Evolutionary conservation across 2,329 filamentous ascomycete species (phyloP).

Genomic region (Orbilia oligospora): DNA sequence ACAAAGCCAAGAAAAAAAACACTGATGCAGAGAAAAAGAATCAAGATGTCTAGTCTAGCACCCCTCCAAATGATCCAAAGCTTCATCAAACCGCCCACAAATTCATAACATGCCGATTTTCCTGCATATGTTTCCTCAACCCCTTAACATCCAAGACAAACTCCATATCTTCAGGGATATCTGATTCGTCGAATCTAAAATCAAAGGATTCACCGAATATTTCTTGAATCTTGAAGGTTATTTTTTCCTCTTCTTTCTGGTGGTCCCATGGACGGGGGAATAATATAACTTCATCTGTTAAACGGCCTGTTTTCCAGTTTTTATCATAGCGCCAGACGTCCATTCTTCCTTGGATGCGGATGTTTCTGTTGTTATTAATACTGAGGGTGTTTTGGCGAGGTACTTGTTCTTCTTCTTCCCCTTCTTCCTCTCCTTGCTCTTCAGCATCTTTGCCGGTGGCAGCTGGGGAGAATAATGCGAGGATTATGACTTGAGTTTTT

Average conservation of each 20-base stretch:
- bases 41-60: too few species aligned
- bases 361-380: neutral
- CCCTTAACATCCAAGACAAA: neutral
- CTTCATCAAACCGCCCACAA: too few species aligned
- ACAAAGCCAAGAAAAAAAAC: too few species aligned
- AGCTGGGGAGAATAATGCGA: neutral
- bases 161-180: neutral
- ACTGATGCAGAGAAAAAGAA: too few species aligned
- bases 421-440: neutral
- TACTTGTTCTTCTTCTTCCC: neutral
- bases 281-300: constrained; percentile 27
- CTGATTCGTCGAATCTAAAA: neutral
- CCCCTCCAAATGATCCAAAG: too few species aligned
- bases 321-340: constrained; percentile 30
- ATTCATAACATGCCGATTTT: neutral
- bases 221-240: constrained; percentile 13
- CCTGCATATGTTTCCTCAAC: constrained; percentile 13
- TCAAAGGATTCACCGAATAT: constrained; percentile 2
- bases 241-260: neutral
- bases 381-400: neutral
- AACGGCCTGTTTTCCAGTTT: neutral
- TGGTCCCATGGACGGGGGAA: constrained; percentile 11
- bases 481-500: constrained; percentile 1
- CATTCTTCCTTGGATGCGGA: neutral
- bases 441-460: neutral